Percentiles rank a stretch among this genome's conserved stretches.
These are phyloP conservation scores for grape (Vitis vinifera) DNA, from an alignment of 164 flowering plant species.

Conservation along the genomic window ASM3070453v1 NC_081811.1:1341501-1342000, in stretches of 20 bases:
- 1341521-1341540: too few species aligned
- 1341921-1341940: not conserved
- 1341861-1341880: constrained; percentile 93
- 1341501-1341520: not conserved
- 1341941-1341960: not conserved
- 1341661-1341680: too few species aligned
- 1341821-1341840: constrained; percentile 64
- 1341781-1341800: constrained; percentile 1
- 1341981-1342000: not conserved
- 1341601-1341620: too few species aligned
- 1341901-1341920: constrained; percentile 51
- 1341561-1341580: too few species aligned
- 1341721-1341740: too few species aligned
- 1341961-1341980: not conserved
- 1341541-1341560: too few species aligned
- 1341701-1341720: too few species aligned
- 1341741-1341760: not conserved
- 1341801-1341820: constrained; percentile 6
- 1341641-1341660: too few species aligned
- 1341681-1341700: too few species aligned
- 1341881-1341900: constrained; percentile 85
- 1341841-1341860: constrained; percentile 82
- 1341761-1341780: not conserved
- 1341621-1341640: too few species aligned
- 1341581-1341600: too few species aligned